Conservation (phyloP, 2,329 filamentous ascomycete genomes). For the Aspergillus pseudotamarii region DNA sequence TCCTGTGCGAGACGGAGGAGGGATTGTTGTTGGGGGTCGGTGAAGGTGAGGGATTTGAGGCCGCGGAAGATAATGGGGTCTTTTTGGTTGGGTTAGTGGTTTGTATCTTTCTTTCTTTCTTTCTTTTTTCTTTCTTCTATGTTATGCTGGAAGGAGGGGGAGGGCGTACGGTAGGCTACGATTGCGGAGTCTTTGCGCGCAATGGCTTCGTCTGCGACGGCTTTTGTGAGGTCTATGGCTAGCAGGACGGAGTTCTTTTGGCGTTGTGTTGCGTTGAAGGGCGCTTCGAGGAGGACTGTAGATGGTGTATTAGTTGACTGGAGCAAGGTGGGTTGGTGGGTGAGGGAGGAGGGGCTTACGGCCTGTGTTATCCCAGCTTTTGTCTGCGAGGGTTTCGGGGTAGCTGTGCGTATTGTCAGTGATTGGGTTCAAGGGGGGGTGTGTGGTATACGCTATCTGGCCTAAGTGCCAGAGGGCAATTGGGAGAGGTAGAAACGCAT, state of each 20-base stretch:
- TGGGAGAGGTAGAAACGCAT: conserved; percentile 39
- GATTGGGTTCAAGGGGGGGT: neutral
- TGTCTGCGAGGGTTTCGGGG: conserved; percentile 84
- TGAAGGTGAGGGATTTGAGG: conserved; percentile 82
- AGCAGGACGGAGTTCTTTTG: conserved; percentile 72
- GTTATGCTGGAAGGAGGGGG: neutral
- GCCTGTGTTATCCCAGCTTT: conserved; percentile 95
- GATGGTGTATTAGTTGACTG: conserved; percentile 8
- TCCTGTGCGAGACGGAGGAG: conserved; percentile 79
- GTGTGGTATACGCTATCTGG: neutral
- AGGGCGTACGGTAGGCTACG: conserved; percentile 77
- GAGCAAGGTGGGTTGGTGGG: neutral
- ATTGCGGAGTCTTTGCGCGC: conserved; percentile 73
- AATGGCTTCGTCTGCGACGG: conserved; percentile 89
- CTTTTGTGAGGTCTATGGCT: conserved; percentile 86
- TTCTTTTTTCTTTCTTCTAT: neutral
- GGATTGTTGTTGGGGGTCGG: conserved; percentile 82
- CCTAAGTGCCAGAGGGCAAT: conserved; percentile 8
- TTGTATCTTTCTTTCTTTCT: neutral
- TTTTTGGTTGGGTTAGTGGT: conserved; percentile 39
- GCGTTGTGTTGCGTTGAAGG: conserved; percentile 58
- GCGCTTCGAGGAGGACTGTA: conserved; percentile 70
- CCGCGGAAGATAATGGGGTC: conserved; percentile 96
- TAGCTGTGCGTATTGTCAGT: conserved; percentile 60
- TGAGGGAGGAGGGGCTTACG: conserved; percentile 41